Percentiles rank a stretch among this genome's conserved stretches.
These are phyloP conservation scores for Ilex paraguariensis DNA, from an alignment of 305 asterid genomes.

Conservation along the genomic window DNA sequence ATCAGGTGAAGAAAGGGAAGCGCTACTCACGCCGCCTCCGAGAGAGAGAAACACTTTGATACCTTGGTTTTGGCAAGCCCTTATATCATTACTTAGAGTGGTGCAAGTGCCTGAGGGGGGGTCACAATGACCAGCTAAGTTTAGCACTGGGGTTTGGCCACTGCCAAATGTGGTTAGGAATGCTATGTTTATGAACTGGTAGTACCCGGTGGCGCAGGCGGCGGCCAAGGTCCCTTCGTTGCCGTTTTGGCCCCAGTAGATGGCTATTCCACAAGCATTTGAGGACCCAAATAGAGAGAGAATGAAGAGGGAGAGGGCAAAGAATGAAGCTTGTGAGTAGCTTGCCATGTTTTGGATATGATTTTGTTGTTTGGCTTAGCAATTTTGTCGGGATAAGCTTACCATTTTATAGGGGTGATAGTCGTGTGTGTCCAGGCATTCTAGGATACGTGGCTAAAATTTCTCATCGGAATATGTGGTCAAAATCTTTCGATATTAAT, in stretches of 20 bases:
- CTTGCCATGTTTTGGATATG: constrained; percentile 16
- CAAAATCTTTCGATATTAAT: no score
- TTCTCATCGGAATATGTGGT: no score
- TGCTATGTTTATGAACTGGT: constrained; percentile 31
- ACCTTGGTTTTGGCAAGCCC: constrained; percentile 32
- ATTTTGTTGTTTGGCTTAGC: not conserved
- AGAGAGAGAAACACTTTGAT: constrained; percentile 30
- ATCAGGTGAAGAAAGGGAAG: constrained; percentile 29
- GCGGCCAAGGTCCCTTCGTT: constrained; percentile 36
- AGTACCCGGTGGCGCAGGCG: constrained; percentile 38
- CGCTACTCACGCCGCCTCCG: constrained; percentile 24
- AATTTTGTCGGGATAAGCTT: not conserved
- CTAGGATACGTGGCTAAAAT: no score
- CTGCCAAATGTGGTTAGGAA: constrained; percentile 33
- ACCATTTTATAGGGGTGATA: constrained; percentile 10
- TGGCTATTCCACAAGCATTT: constrained; percentile 22
- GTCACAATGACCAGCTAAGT: constrained; percentile 47
- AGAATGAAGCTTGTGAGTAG: constrained; percentile 7
- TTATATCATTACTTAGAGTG: constrained; percentile 19
- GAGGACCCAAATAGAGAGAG: constrained; percentile 12
- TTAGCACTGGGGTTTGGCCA: constrained; percentile 35
- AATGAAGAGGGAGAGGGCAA: constrained; percentile 10
- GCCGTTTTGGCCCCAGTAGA: constrained; percentile 56
- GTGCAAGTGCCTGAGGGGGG: constrained; percentile 24
- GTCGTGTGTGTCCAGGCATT: no score